Conservation (phyloP, 2,329 filamentous ascomycete species). For the Pseudopyrenochaeta lycopersici region DNA sequence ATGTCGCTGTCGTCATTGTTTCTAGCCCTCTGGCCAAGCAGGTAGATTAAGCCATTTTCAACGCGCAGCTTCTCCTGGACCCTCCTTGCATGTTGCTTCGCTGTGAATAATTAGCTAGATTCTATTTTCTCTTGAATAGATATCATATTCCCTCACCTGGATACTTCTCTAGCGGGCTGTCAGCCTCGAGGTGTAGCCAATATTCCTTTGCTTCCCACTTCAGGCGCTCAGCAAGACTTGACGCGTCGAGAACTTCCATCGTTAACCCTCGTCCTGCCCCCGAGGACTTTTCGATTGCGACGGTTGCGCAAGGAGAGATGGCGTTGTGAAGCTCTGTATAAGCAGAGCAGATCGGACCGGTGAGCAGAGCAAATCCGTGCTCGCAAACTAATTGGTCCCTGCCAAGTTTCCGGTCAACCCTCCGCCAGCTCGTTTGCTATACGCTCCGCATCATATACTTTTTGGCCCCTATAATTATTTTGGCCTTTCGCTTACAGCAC, state of each 20-base stretch:
- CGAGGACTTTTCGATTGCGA: slow-evolving; percentile 13
- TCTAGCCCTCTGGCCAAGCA: slow-evolving; percentile 60
- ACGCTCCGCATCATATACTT: too few species aligned
- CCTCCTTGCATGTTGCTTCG: slow-evolving; percentile 51
- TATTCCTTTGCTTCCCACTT: slow-evolving; percentile 40
- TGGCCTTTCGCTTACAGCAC: not conserved
- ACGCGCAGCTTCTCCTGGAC: slow-evolving; percentile 48
- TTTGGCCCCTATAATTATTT: slow-evolving; percentile 7
- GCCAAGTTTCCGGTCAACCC: slow-evolving; percentile 13
- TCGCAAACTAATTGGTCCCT: not conserved
- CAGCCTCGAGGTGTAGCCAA: slow-evolving; percentile 46
- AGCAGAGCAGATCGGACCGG: slow-evolving; percentile 19
- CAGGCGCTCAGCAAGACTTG: slow-evolving; percentile 38
- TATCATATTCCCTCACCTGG: slow-evolving; percentile 37
- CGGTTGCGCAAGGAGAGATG: slow-evolving; percentile 12
- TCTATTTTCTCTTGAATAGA: not conserved
- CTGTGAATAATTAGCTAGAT: slow-evolving; percentile 26
- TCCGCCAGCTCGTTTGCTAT: slow-evolving; percentile 6
- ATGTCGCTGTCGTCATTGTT: slow-evolving; percentile 68
- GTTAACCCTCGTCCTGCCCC: slow-evolving; percentile 18
- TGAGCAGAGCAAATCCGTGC: slow-evolving; percentile 3
- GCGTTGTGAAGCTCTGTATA: slow-evolving; percentile 17
- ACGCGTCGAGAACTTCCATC: slow-evolving; percentile 39
- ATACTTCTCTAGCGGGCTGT: slow-evolving; percentile 49
- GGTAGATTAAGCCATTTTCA: slow-evolving; percentile 62